phyloP scores from a whole-genome alignment of 495 filamentous ascomycete genomes.

The Penicillium canescens region DNA sequence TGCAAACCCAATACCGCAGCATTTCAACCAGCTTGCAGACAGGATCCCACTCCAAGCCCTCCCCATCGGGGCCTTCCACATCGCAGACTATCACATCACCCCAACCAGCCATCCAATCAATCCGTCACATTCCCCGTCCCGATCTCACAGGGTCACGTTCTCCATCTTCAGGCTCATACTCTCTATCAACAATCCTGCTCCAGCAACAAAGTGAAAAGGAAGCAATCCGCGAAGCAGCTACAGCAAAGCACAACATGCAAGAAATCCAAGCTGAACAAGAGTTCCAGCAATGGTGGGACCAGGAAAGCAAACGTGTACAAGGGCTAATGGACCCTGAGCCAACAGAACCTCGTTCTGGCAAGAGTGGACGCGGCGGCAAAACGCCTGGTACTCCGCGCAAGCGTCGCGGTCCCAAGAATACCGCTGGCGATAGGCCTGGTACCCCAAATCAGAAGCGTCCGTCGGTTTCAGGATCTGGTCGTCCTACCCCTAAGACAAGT shows the following conservation, averaged over 20 bases:
- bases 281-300: constrained; percentile 98
- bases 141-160: constrained; percentile 40
- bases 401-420: constrained; percentile 29
- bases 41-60: constrained; percentile 19
- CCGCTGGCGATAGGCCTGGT: constrained; percentile 2
- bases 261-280: constrained; percentile 97
- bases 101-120: constrained; percentile 45
- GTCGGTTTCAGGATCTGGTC: background rate
- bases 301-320: constrained; percentile 72
- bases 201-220: constrained; percentile 86
- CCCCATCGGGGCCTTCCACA: constrained; percentile 22
- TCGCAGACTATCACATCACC: constrained; percentile 21
- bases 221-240: constrained; percentile 72
- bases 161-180: constrained; percentile 61
- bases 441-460: constrained; percentile 7
- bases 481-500: constrained; percentile 12
- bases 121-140: constrained; percentile 46
- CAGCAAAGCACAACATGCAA: constrained; percentile 78
- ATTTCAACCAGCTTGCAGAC: constrained; percentile 25
- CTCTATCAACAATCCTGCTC: constrained; percentile 83
- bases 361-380: constrained; percentile 29
- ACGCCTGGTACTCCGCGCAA: constrained; percentile 22
- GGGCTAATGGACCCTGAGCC: constrained; percentile 61
- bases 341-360: constrained; percentile 27
- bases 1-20: constrained; percentile 27